Conservation (phyloP, 2,329 filamentous ascomycete species). For the Fusarium sp. region DNA sequence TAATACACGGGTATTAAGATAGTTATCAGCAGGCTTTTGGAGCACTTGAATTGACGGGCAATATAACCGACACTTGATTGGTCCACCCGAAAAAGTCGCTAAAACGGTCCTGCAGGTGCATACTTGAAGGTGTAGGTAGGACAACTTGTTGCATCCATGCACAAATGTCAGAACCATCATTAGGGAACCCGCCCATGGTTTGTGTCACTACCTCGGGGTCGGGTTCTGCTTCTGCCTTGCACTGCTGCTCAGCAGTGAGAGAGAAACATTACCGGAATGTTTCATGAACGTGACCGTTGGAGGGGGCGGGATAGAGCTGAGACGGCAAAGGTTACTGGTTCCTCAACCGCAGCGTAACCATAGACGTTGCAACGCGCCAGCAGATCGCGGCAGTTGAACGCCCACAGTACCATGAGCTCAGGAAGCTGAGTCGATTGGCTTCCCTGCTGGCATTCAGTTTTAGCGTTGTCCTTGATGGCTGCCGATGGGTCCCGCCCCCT, state of each 20-base stretch:
- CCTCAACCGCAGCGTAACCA: conserved; percentile 36
- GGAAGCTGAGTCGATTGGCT: conserved; percentile 35
- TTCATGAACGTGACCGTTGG: conserved; percentile 19
- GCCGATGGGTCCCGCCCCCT: conserved; percentile 44
- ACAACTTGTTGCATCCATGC: conserved; percentile 32
- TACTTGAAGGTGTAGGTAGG: conserved; percentile 37
- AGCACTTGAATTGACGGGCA: conserved; percentile 20
- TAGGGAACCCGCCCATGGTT: conserved; percentile 20
- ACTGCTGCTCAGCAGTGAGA: background rate
- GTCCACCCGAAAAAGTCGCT: conserved; percentile 30
- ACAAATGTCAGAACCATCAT: conserved; percentile 30
- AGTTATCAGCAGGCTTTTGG: conserved; percentile 38
- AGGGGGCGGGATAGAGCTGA: conserved; percentile 11
- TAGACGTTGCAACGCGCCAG: conserved; percentile 38
- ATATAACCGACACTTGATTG: conserved; percentile 28
- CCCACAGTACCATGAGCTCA: conserved; percentile 36
- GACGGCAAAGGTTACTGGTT: conserved; percentile 26
- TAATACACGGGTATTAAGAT: conserved; percentile 39
- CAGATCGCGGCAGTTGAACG: conserved; percentile 43
- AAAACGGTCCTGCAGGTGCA: conserved; percentile 44
- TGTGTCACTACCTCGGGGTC: conserved; percentile 21
- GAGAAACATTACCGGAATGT: conserved; percentile 17
- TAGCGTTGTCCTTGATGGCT: conserved; percentile 39
- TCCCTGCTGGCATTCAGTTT: conserved; percentile 34
- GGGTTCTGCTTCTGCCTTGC: conserved; percentile 1